These are phyloP conservation scores for Porphyrellus cyaneotinctus DNA, from an alignment of 768 basidiomycete genomes.

Conservation along the genomic window DNA sequence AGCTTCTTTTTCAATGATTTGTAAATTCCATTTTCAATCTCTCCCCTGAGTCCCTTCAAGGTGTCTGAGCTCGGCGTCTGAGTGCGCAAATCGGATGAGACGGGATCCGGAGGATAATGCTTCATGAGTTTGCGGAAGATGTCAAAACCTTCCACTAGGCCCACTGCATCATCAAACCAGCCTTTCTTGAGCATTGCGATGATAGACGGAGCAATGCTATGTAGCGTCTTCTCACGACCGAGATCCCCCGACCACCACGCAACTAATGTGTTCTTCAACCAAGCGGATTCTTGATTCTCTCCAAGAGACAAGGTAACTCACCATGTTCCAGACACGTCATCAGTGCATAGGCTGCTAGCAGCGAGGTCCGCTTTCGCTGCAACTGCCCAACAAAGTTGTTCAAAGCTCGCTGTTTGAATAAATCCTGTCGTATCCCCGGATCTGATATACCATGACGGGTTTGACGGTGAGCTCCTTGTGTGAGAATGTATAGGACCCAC, in stretches of 20 bases:
- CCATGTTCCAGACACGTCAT: not conserved
- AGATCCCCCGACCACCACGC: not conserved
- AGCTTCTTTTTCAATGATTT: not conserved
- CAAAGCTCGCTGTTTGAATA: not conserved
- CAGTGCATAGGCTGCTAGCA: not conserved
- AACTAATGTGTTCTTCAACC: not conserved
- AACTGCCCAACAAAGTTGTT: not conserved
- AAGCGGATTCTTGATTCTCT: not conserved
- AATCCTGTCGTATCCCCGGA: not conserved
- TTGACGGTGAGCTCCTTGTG: not conserved
- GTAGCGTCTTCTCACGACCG: not conserved
- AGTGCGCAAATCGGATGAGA: not conserved
- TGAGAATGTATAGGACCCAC: not conserved
- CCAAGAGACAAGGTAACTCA: not conserved
- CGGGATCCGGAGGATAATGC: not conserved
- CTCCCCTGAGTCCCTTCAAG: not conserved
- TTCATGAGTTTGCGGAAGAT: not conserved
- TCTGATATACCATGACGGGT: not conserved
- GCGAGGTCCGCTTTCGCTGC: not conserved
- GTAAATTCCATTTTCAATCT: not conserved
- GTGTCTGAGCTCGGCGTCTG: not conserved
- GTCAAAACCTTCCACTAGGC: not conserved
- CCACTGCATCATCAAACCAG: slow-evolving; percentile 6
- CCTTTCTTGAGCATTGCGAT: not conserved
- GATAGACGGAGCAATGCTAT: not conserved